Evolutionary conservation across 768 basidiomycete species (phyloP).

Genomic region (Tephrocybe sp.): DNA sequence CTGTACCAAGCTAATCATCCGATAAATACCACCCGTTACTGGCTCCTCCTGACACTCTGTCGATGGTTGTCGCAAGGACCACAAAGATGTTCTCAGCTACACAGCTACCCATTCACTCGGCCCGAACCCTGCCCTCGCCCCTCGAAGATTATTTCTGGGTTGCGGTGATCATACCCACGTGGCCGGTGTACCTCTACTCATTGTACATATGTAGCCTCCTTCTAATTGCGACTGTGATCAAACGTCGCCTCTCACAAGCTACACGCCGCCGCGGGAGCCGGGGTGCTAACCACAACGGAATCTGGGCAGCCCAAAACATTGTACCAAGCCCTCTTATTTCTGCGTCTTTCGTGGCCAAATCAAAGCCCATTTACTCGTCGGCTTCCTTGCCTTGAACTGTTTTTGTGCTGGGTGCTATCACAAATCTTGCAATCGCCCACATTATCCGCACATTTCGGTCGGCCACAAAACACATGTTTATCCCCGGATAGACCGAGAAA

Average conservation of each 20-base stretch:
- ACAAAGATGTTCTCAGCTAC: background rate
- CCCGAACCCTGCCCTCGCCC: background rate
- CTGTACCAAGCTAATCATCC: too few species aligned
- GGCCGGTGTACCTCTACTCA: background rate
- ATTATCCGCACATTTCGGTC: slow-evolving; percentile 6
- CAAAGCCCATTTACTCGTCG: too few species aligned
- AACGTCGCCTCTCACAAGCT: background rate
- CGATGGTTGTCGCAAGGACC: too few species aligned
- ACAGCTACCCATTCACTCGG: background rate
- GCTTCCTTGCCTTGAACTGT: too few species aligned
- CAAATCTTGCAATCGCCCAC: background rate
- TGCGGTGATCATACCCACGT: background rate
- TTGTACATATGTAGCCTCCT: background rate
- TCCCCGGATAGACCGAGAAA: background rate
- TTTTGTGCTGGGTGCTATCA: background rate
- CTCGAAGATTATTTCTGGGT: background rate
- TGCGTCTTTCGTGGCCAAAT: background rate
- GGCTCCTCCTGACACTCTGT: too few species aligned
- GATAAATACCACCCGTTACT: too few species aligned
- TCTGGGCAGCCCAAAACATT: background rate
- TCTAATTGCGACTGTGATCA: background rate
- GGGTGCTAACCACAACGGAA: background rate
- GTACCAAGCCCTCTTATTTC: background rate
- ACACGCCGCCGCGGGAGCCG: background rate
- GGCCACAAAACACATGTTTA: background rate